A percentile compares a stretch with the other conserved stretches of the same genome.
Evolutionary conservation across 140 eudicot species (phyloP).

Genomic region (Ambrosia hybrid): DNA sequence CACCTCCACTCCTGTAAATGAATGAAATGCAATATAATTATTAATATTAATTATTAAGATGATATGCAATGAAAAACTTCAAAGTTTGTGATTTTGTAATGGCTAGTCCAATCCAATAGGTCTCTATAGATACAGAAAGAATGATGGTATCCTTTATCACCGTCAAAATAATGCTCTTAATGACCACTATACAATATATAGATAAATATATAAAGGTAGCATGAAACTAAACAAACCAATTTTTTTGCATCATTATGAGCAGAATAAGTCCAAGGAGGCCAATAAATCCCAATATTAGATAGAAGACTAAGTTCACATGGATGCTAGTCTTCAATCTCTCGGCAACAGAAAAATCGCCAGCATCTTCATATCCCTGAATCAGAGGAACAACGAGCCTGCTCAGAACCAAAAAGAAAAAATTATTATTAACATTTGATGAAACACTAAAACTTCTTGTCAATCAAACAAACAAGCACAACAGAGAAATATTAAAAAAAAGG

Average conservation of each 20-base stretch:
- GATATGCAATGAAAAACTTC: too few species aligned
- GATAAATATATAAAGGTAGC: conserved; percentile 3
- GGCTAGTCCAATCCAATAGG: background rate
- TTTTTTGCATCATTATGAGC: conserved; percentile 55
- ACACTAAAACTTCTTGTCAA: background rate
- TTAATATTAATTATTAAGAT: too few species aligned
- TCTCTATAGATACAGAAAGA: conserved; percentile 2
- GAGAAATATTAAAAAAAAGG: background rate
- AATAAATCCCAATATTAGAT: conserved; percentile 68
- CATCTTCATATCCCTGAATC: conserved; percentile 92
- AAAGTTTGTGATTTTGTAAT: background rate
- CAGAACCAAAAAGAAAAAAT: conserved; percentile 18
- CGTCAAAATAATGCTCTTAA: conserved; percentile 6
- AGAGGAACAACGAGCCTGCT: conserved; percentile 89
- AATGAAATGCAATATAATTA: background rate
- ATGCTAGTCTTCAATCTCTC: conserved; percentile 86
- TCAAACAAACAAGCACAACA: background rate
- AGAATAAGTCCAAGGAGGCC: conserved; percentile 76
- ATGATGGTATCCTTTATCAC: background rate
- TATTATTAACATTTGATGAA: conserved; percentile 2
- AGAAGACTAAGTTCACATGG: conserved; percentile 76
- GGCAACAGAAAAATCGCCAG: conserved; percentile 79
- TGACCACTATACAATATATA: background rate
- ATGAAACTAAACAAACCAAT: conserved; percentile 45
- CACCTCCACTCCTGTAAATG: conserved; percentile 55